Conservation (phyloP, 306 rosid genomes). For the Castanea mollissima region DNA sequence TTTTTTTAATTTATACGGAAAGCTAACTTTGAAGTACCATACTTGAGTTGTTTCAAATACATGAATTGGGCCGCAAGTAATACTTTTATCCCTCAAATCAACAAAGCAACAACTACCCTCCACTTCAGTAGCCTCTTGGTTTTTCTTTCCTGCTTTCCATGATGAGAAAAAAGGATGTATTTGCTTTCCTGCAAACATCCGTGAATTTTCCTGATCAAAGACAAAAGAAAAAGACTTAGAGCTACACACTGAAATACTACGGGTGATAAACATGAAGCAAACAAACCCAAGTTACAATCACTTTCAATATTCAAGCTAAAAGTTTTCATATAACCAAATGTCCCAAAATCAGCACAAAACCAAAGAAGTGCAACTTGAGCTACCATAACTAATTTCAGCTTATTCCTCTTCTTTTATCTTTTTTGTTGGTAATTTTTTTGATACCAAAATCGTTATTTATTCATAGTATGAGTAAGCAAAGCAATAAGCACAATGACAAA, state of each 20-base stretch:
- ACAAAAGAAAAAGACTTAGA: constrained; percentile 4
- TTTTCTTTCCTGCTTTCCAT: constrained; percentile 46
- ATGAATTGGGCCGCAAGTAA: constrained; percentile 53
- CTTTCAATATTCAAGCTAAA: constrained; percentile 7
- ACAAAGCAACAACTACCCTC: constrained; percentile 13
- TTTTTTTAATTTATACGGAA: neutral
- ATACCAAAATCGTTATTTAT: neutral
- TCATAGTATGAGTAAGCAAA: neutral
- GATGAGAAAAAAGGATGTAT: constrained; percentile 72
- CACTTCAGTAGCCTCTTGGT: constrained; percentile 32
- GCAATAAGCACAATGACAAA: neutral
- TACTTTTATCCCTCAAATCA: constrained; percentile 27
- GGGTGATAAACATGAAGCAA: neutral
- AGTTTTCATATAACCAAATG: neutral
- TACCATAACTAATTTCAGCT: neutral
- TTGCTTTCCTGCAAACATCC: constrained; percentile 62
- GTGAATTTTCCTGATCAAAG: constrained; percentile 63
- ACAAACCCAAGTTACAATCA: constrained; percentile 1
- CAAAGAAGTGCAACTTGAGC: neutral
- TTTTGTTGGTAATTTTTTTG: neutral
- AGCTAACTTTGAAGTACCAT: constrained; percentile 13
- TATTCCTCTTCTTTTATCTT: neutral
- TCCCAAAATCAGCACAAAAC: neutral
- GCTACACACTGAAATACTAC: neutral
- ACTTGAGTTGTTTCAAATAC: constrained; percentile 69